Evolutionary conservation across 2,329 filamentous ascomycete species (phyloP), one percentile per base, ranked within the genome.

Genomic region (Cladophialophora yegresii): DNA sequence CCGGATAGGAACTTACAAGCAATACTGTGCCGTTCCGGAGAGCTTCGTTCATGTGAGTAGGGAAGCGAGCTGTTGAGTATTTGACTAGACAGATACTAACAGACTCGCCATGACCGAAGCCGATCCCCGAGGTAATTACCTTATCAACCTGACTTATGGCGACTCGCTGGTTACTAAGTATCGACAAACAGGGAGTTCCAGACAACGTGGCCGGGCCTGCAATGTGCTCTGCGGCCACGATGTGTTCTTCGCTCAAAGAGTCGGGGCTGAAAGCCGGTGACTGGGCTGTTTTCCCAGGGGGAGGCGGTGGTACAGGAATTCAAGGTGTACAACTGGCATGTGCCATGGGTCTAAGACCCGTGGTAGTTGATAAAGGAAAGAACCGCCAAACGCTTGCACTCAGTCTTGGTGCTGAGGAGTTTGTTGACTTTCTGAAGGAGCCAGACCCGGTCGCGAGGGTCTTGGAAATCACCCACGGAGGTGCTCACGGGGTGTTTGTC

Each of bases 181-280:
- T 22, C 85, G 86, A 62, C 20, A 73, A 76, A 1, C 61, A 86
- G 33, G 83, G 80, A 0, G 79, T 87, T 0, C 73, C 76, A 0
- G 84, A 85, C 65, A 80, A 82, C 65, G 69, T 84, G n/a, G 85
- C 84, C 1, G 85, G 80, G 0, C 85, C 85, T 0, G 81, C 87
- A 62, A 86, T 87, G 83, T 87, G 85, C 74, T 80, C 77, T 53
- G 83, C 82, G 0, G 81, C 79, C 7, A 87, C 85, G 1, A 83
- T 86, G 66, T 85, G 86, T 72, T 79, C 82, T 3, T 82, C 84
- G 1, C 75, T 87, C 54, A 77, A 81, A 10, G 81, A 84, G 45
- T 82, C 81, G 0, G 77, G 76, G 1, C 74, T 85, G 2, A 76
- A 75, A 63, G 75, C 83, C 0, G 82, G 83, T 9, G 76, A 85